Base-by-base conservation (phyloP, 1,284 basidiomycete genomes). In the Heimioporus retisporus region DNA sequence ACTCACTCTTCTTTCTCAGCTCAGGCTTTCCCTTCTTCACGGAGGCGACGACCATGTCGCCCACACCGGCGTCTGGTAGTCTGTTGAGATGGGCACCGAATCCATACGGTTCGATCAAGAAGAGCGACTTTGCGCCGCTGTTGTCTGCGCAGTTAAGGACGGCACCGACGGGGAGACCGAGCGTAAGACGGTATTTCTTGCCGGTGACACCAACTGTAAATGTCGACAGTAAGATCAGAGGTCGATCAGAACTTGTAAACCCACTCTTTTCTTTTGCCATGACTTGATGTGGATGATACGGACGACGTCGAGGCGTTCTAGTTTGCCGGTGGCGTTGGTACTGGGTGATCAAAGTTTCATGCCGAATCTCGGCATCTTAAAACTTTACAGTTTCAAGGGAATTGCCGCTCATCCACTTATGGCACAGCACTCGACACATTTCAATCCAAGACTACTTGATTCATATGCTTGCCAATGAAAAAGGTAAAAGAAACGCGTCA, bases 11-110 rank as follows among this genome's bases (percentile, higher is more conserved):
- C 90, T 99, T 99, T 84, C 97, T 92, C 80, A 99, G 86, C 85
- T 99, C 97, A 62, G 98, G 98, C 89, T 99, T 99, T 83, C 97
- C 97, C 91, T 99, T 99, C 92, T 99, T 99, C 80, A 99, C 98
- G 68, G 95, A 96, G 69, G 96, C 96, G 77, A 99, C 96, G 76
- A 99, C 93, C 97, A 99, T 99, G 84, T 98, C 96, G 77, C 97
- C 97, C 70, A 98, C 96, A 86, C 96, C 94, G 75, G 97, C 97
- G 82, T 98, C 97, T 72, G 97, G 97, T 71, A 99, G 90, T 85
- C 98, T 90, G 91, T 99, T 99, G 65, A 99, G 90, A 80, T 94
- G 96, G 69, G 98, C 94, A 84, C 97, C 98, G 81, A 94, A 95
- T 69, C 97, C 96, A 81, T 89, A 94, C 63, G 96, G 94, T 81